Percentiles rank a stretch among this genome's conserved stretches.
phyloP scores from a whole-genome alignment of 2,329 filamentous ascomycete genomes.

The Ophiostoma triangulosporum region DNA sequence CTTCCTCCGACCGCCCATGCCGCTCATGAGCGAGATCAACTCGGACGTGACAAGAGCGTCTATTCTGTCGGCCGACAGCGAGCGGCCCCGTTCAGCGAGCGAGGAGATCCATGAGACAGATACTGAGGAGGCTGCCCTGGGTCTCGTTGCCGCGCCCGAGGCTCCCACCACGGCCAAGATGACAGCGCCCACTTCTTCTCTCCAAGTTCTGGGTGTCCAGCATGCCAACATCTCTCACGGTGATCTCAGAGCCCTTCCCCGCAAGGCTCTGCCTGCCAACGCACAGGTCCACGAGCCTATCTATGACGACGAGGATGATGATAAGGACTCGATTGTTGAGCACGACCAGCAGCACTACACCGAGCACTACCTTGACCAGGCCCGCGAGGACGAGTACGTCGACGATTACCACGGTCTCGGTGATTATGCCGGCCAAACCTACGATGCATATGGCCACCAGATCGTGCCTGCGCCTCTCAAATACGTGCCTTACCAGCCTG shows the following conservation, averaged over 20 bases:
- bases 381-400: constrained; percentile 20
- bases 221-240: constrained; percentile 52
- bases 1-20: constrained; percentile 60
- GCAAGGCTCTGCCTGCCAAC: constrained; percentile 21
- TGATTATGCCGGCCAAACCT: constrained; percentile 23
- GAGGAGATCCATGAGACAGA: constrained; percentile 30
- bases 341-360: constrained; percentile 28
- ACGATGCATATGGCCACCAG: constrained; percentile 42
- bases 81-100: constrained; percentile 55
- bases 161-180: constrained; percentile 42
- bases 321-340: constrained; percentile 24
- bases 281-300: not conserved
- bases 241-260: constrained; percentile 41
- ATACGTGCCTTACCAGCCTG: constrained; percentile 55
- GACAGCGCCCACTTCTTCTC: constrained; percentile 29
- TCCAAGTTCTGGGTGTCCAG: constrained; percentile 51
- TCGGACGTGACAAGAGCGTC: constrained; percentile 83
- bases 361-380: constrained; percentile 22
- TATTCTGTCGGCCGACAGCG: constrained; percentile 69
- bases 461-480: constrained; percentile 50
- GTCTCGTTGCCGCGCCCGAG: not conserved
- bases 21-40: constrained; percentile 73
- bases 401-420: constrained; percentile 20
- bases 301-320: constrained; percentile 27
- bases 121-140: constrained; percentile 31